Evolutionary conservation across 805 yeast genomes (phyloP).

Genomic region (Kazachstania taianensis): DNA sequence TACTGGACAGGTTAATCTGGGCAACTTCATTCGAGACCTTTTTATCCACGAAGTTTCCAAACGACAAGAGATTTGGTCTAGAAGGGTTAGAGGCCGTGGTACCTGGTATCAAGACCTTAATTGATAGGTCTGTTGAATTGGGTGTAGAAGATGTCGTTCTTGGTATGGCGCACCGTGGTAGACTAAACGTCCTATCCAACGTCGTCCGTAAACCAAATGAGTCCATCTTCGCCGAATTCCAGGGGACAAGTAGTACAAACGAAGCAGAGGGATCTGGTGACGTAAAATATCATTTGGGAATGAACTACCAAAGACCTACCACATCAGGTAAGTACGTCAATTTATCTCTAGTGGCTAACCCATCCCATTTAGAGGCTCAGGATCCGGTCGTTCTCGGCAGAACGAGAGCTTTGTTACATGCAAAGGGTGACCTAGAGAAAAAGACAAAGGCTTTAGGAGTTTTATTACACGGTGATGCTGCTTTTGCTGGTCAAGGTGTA

Average conservation of each 20-base stretch:
- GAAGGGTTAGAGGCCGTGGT: slow-evolving; percentile 97
- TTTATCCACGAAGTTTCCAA: slow-evolving; percentile 91
- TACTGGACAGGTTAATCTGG: slow-evolving; percentile 94
- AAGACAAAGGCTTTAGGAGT: slow-evolving; percentile 85
- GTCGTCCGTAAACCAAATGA: slow-evolving; percentile 98
- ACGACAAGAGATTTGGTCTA: slow-evolving; percentile 95
- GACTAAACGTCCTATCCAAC: slow-evolving; percentile 93
- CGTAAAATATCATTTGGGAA: slow-evolving; percentile 97
- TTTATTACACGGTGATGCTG: slow-evolving; percentile 97
- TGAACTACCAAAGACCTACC: slow-evolving; percentile 98
- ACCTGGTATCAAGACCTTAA: slow-evolving; percentile 93
- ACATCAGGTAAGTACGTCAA: slow-evolving; percentile 95
- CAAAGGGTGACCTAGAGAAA: slow-evolving; percentile 74
- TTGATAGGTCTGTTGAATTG: slow-evolving; percentile 82
- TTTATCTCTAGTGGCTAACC: slow-evolving; percentile 94
- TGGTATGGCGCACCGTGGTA: slow-evolving; percentile 99
- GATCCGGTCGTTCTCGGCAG: slow-evolving; percentile 98
- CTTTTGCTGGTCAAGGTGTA: slow-evolving; percentile 97
- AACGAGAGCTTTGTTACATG: slow-evolving; percentile 91
- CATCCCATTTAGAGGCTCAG: slow-evolving; percentile 98
- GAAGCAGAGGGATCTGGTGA: slow-evolving; percentile 88
- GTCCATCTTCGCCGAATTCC: slow-evolving; percentile 91
- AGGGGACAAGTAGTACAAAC: slow-evolving; percentile 74
- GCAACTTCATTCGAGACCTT: slow-evolving; percentile 88
- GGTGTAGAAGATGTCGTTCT: slow-evolving; percentile 95